Evolutionary conservation across 805 yeast genomes (phyloP).

Genomic region (Teunomyces panamensis): DNA sequence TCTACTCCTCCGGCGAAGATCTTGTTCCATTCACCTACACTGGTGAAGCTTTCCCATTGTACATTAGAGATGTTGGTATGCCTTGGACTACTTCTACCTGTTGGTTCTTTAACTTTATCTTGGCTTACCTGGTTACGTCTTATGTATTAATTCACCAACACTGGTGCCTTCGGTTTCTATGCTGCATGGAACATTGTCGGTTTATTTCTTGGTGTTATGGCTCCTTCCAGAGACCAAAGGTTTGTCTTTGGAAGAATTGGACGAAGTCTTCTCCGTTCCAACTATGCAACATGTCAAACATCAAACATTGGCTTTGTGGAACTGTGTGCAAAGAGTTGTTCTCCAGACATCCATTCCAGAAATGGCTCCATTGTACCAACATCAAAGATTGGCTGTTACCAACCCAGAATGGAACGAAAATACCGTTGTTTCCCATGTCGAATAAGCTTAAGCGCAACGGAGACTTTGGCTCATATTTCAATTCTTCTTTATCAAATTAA

Average conservation of each 20-base stretch:
- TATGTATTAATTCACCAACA: conserved; percentile 61
- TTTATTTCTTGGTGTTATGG: conserved; percentile 63
- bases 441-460: conserved; percentile 15
- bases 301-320: conserved; percentile 31
- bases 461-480: neutral
- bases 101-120: conserved; percentile 70
- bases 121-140: conserved; percentile 79
- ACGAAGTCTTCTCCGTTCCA: conserved; percentile 72
- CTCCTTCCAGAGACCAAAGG: conserved; percentile 71
- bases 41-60: conserved; percentile 80
- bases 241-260: conserved; percentile 73
- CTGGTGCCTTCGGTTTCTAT: conserved; percentile 87
- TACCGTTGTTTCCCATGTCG: conserved; percentile 52
- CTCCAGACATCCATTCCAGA: conserved; percentile 44
- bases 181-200: conserved; percentile 81
- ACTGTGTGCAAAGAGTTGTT: conserved; percentile 45
- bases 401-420: conserved; percentile 63
- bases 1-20: conserved; percentile 83
- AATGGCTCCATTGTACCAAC: conserved; percentile 55
- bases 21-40: conserved; percentile 88
- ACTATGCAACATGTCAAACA: conserved; percentile 49
- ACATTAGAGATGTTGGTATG: conserved; percentile 78
- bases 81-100: conserved; percentile 72
- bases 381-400: conserved; percentile 59
- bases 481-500: conserved; percentile 4